Percentiles rank a stretch among this genome's conserved stretches.
These are phyloP conservation scores for Lathyrus sativus DNA, from an alignment of 306 rosid species.

Conservation along the genomic window DNA sequence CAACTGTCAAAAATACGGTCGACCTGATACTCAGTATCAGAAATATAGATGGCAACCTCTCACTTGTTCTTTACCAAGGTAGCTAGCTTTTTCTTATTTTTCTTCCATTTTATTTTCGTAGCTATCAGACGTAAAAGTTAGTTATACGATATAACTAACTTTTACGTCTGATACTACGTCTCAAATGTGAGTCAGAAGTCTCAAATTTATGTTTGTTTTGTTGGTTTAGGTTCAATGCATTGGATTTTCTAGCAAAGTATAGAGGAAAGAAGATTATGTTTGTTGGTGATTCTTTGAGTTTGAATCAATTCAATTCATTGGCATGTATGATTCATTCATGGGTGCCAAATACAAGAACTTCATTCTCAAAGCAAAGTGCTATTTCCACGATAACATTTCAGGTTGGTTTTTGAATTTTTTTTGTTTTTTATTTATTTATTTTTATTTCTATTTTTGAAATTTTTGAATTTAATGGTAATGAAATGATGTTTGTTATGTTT, in stretches of 20 bases:
- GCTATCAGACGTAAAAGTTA: too few species aligned
- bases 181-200: not conserved
- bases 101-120: too few species aligned
- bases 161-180: not conserved
- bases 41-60: constrained; percentile 88
- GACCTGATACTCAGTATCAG: constrained; percentile 71
- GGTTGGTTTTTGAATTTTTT: constrained; percentile 41
- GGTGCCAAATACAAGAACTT: constrained; percentile 66
- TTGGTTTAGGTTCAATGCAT: constrained; percentile 70
- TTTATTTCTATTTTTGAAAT: not conserved
- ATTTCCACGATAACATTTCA: constrained; percentile 69
- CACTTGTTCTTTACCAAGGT: constrained; percentile 84
- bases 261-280: constrained; percentile 95
- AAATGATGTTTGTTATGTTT: constrained; percentile 30
- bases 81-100: not conserved
- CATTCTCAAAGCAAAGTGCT: constrained; percentile 37
- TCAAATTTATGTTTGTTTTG: too few species aligned
- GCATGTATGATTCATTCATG: constrained; percentile 86
- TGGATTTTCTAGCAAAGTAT: constrained; percentile 65
- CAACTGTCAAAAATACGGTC: constrained; percentile 84
- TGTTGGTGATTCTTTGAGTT: constrained; percentile 89
- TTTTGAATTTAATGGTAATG: constrained; percentile 18
- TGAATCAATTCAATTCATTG: constrained; percentile 82
- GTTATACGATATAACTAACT: not conserved
- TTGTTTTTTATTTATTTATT: not conserved